These are phyloP conservation scores for Exophiala spinifera DNA, from an alignment of 2,329 filamentous ascomycete species.

Conservation along the genomic window DNA sequence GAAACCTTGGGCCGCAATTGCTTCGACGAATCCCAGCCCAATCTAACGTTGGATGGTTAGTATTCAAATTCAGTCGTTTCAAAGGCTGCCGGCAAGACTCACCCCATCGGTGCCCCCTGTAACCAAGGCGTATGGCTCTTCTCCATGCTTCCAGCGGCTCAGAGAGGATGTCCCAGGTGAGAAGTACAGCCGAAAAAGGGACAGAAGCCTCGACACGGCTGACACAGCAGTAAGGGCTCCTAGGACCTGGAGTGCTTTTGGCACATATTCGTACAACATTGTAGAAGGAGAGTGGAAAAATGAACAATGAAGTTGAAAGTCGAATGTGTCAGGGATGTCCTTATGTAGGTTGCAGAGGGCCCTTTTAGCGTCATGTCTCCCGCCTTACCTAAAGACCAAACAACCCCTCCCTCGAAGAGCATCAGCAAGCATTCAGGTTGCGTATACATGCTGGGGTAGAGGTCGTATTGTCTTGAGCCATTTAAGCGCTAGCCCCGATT, in stretches of 20 bases:
- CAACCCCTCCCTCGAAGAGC: too few species aligned
- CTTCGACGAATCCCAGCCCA: conserved; percentile 88
- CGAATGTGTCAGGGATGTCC: too few species aligned
- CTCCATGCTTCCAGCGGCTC: background rate
- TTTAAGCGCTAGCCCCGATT: too few species aligned
- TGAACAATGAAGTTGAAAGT: too few species aligned
- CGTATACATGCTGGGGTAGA: too few species aligned
- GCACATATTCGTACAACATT: background rate
- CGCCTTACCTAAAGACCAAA: too few species aligned
- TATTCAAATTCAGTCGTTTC: background rate
- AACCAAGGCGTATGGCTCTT: background rate
- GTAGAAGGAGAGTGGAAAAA: too few species aligned
- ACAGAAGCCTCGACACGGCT: background rate
- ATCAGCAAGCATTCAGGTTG: too few species aligned
- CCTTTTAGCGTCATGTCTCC: too few species aligned
- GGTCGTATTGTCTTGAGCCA: too few species aligned
- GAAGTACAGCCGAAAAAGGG: background rate
- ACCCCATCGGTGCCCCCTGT: background rate
- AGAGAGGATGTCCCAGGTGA: background rate
- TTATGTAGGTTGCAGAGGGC: too few species aligned
- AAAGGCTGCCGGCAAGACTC: background rate
- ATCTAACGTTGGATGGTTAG: conserved; percentile 37
- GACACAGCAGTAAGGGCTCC: background rate
- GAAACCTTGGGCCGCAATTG: conserved; percentile 86
- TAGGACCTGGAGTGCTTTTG: background rate